Evolutionary conservation across 805 yeast species (phyloP).

Genomic region (Dipodascopsis tothii): DNA sequence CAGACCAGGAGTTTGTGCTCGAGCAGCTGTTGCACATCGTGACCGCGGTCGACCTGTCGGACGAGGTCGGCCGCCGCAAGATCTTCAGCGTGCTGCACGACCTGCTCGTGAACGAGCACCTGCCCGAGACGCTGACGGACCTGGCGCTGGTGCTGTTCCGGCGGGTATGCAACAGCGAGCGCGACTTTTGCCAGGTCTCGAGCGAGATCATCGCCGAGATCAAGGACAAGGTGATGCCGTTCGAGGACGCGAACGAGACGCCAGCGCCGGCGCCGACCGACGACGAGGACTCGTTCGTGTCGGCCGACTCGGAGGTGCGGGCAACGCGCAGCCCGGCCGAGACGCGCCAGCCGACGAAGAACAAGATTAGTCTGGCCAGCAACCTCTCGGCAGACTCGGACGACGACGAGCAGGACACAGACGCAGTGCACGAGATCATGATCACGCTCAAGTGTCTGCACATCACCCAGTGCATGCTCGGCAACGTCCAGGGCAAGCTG

Average conservation of each 20-base stretch:
- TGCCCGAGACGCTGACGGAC: constrained; percentile 48
- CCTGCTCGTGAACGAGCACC: constrained; percentile 43
- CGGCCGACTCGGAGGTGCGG: constrained; percentile 37
- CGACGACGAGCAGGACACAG: constrained; percentile 22
- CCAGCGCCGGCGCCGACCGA: constrained; percentile 28
- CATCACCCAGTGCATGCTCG: constrained; percentile 62
- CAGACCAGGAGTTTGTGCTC: constrained; percentile 63
- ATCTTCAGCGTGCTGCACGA: constrained; percentile 51
- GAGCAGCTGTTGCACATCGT: constrained; percentile 65
- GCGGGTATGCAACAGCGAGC: constrained; percentile 66
- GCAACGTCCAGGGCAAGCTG: constrained; percentile 51
- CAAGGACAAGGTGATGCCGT: constrained; percentile 50
- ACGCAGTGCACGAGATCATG: constrained; percentile 22
- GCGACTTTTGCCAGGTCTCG: constrained; percentile 75
- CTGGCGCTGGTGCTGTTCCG: constrained; percentile 58
- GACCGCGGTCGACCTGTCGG: constrained; percentile 71
- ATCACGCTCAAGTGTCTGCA: constrained; percentile 49
- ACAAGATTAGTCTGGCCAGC: background rate
- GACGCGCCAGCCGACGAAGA: constrained; percentile 8
- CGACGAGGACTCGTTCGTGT: constrained; percentile 40
- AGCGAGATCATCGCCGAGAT: constrained; percentile 83
- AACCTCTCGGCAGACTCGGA: background rate
- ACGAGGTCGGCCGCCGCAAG: constrained; percentile 80
- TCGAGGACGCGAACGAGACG: constrained; percentile 29
- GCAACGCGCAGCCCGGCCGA: constrained; percentile 1